Conservation (phyloP, 2,329 filamentous ascomycete genomes). For the Plenodomus lindquistii region DNA sequence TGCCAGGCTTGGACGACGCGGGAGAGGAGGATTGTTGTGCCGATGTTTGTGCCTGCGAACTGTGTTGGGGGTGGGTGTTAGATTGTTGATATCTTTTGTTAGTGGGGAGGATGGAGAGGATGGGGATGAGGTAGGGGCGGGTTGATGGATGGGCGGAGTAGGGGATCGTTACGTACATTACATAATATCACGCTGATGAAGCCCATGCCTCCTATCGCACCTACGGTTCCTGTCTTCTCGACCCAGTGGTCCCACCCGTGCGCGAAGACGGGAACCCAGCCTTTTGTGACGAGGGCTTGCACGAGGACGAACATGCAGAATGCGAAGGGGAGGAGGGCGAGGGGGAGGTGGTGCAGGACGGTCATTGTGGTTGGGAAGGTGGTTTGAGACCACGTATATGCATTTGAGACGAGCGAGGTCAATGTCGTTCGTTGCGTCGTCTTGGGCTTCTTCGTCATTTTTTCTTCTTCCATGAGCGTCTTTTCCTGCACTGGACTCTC, state of each 20-base stretch:
- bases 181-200: conserved; percentile 72
- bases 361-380: conserved; percentile 72
- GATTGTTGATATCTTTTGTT: not conserved
- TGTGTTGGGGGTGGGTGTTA: conserved; percentile 33
- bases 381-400: conserved; percentile 65
- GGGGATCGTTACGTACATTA: conserved; percentile 61
- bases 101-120: no score
- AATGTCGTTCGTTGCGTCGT: conserved; percentile 53
- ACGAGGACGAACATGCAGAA: conserved; percentile 77
- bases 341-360: conserved; percentile 67
- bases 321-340: conserved; percentile 70
- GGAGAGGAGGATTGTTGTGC: conserved; percentile 72
- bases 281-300: conserved; percentile 72
- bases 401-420: conserved; percentile 52
- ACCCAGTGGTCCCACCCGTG: conserved; percentile 77
- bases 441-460: conserved; percentile 2
- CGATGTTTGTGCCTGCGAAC: conserved; percentile 79
- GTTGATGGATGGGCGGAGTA: not conserved
- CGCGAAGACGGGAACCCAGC: conserved; percentile 74
- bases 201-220: conserved; percentile 72
- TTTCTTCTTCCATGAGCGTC: conserved; percentile 1
- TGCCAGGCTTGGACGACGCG: conserved; percentile 72
- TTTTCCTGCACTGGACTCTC: conserved; percentile 14
- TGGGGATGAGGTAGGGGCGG: no score
- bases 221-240: conserved; percentile 67